Base-by-base conservation (phyloP, 495 filamentous ascomycete genomes). In the Aspergillus ellipticus region DNA sequence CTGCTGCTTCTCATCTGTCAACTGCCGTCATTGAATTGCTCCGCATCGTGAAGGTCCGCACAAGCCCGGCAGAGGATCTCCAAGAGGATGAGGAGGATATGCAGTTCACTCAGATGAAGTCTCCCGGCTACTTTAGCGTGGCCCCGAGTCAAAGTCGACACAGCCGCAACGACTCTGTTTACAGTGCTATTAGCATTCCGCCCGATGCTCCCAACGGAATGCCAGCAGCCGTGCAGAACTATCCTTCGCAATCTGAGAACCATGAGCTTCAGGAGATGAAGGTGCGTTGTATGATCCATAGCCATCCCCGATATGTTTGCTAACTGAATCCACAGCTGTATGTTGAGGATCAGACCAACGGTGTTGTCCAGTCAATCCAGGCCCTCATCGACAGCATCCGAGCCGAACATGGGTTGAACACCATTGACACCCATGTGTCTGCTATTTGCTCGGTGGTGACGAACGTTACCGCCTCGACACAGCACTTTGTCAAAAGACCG, bases 1-100 rank as follows among this genome's bases (percentile, higher is more conserved):
- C 94, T 10, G 94, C 94, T 8, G 93, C 92, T n/a, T 93, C 89
- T 13, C 92, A 98, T 73, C 75, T 98, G 20, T 88, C 88, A 9
- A 84, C 89, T 5, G 85, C 90, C 2, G 81, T 97, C 6, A 86
- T 98, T 19, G 94, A 96, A 58, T 75, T 97, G 16, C 74, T 96
- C 28, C 86, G 87, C 43, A 74, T 83, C 9, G 92, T 90, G 58
- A 96, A 96, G 72, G 88, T 98, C 55, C 80, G 88, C 15, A 77
- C 88, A 7, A 92, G 89, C 1, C 81, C 86, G 4, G 77, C 76
- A 0, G 85, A 85, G 28, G 90, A 94, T 59, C 66, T 90, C 16
- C 86, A 93, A 42, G 87, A 89, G 17, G 89, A 91, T 17, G 82
- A 89, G 28, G 86, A 92, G 17, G 78, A 79, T 19, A 66, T 59